A percentile compares a stretch with the other conserved stretches of the same genome.
These are phyloP conservation scores for Vanderwaltozyma yarrowii DNA, from an alignment of 805 yeast species.

Conservation along the genomic window DNA sequence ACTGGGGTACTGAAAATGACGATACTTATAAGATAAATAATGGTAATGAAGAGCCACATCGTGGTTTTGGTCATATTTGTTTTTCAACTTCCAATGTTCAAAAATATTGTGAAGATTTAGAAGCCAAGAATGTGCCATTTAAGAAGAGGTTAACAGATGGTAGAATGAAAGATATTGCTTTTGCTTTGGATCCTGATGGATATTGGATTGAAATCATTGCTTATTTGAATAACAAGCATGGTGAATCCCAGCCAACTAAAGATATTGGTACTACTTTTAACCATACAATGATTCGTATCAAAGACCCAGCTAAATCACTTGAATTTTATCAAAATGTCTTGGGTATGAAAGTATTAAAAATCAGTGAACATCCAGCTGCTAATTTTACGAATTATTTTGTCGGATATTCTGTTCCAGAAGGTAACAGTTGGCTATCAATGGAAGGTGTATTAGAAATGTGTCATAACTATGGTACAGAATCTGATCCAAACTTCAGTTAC, in stretches of 20 bases:
- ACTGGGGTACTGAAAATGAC: slow-evolving; percentile 60
- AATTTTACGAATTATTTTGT: slow-evolving; percentile 80
- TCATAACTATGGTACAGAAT: slow-evolving; percentile 92
- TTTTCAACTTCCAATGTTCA: slow-evolving; percentile 74
- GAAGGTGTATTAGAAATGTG: slow-evolving; percentile 83
- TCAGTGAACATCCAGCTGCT: slow-evolving; percentile 51
- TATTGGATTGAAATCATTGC: slow-evolving; percentile 91
- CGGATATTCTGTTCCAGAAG: slow-evolving; percentile 45
- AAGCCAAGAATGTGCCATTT: slow-evolving; percentile 56
- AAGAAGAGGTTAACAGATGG: slow-evolving; percentile 83
- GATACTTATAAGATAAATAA: slow-evolving; percentile 49
- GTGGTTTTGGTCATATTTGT: slow-evolving; percentile 94
- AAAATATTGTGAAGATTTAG: slow-evolving; percentile 47
- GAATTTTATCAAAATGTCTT: slow-evolving; percentile 69
- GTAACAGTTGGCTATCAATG: slow-evolving; percentile 33
- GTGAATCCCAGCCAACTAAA: slow-evolving; percentile 7
- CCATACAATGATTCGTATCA: slow-evolving; percentile 89
- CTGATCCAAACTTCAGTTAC: slow-evolving; percentile 61
- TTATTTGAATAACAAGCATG: slow-evolving; percentile 25
- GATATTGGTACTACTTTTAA: slow-evolving; percentile 40
- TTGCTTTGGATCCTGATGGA: slow-evolving; percentile 90
- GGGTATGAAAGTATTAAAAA: slow-evolving; percentile 67
- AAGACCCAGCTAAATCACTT: slow-evolving; percentile 68
- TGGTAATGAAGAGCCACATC: slow-evolving; percentile 76
- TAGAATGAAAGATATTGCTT: slow-evolving; percentile 86